Conservation (phyloP, 2,329 filamentous ascomycete species). For the Penicillium janthinellum region DNA sequence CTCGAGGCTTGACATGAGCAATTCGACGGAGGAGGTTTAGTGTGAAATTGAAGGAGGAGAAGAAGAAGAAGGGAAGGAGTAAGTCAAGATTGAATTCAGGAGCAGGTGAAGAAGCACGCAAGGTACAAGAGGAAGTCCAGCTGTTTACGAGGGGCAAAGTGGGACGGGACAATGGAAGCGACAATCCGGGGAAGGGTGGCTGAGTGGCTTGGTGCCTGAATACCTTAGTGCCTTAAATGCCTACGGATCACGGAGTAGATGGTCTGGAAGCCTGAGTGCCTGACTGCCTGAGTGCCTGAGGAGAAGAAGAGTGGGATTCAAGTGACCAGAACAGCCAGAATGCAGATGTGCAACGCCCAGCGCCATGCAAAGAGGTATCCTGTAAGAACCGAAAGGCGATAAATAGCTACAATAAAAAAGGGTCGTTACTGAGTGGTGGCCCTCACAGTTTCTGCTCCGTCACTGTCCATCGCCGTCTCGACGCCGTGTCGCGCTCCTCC, state of each 20-base stretch:
- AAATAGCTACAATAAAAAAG: constrained; percentile 1
- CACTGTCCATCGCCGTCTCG: constrained; percentile 44
- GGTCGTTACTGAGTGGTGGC: neutral
- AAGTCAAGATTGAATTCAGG: neutral
- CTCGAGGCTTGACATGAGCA: constrained; percentile 33
- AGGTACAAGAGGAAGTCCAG: neutral
- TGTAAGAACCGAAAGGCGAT: neutral
- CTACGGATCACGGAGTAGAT: constrained; percentile 1
- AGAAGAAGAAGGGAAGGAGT: neutral
- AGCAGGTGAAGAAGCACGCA: neutral
- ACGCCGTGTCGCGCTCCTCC: constrained; percentile 31
- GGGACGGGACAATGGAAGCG: neutral
- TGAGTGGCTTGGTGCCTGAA: neutral
- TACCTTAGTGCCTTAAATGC: constrained; percentile 11
- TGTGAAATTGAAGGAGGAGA: neutral
- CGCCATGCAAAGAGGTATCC: constrained; percentile 29
- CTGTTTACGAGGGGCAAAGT: constrained; percentile 14
- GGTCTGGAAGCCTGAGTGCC: constrained; percentile 2
- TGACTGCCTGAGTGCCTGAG: constrained; percentile 12
- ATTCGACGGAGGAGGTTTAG: neutral
- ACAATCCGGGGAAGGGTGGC: constrained; percentile 17
- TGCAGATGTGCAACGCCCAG: constrained; percentile 15
- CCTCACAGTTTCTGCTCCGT: constrained; percentile 34
- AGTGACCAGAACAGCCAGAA: neutral
- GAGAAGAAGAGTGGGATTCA: neutral